Percentiles rank a stretch among this genome's conserved stretches.
Conservation (phyloP, 441 rosid species). For the Hura crepitans region DNA sequence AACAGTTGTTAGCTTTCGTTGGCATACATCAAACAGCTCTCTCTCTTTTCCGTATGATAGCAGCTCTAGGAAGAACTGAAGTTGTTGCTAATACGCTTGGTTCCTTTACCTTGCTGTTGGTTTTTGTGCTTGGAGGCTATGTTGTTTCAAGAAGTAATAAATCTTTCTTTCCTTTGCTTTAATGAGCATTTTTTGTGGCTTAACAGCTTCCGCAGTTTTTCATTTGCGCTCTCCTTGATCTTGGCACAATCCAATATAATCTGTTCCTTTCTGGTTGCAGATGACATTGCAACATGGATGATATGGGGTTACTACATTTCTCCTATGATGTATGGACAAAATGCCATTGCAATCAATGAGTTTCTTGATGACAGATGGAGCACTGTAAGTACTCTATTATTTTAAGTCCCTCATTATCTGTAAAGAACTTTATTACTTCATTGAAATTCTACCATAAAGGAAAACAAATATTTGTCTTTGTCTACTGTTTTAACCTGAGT, state of each 20-base stretch:
- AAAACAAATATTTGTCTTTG: no score
- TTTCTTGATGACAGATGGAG: slow-evolving; percentile 79
- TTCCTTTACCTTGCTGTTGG: slow-evolving; percentile 43
- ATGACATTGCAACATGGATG: slow-evolving; percentile 67
- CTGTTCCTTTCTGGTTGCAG: slow-evolving; percentile 29
- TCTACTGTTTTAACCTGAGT: no score
- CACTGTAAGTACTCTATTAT: slow-evolving; percentile 37
- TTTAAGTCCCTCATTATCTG: no score
- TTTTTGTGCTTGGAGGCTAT: slow-evolving; percentile 65
- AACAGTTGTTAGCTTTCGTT: slow-evolving; percentile 50
- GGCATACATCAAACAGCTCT: slow-evolving; percentile 58
- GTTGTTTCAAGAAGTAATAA: slow-evolving; percentile 48
- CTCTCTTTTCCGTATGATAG: slow-evolving; percentile 56
- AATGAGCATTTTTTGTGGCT: no score
- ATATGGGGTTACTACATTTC: slow-evolving; percentile 75
- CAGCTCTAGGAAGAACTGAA: slow-evolving; percentile 54
- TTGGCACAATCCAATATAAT: no score
- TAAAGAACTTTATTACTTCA: no score
- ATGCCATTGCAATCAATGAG: slow-evolving; percentile 80
- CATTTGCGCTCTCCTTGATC: no score
- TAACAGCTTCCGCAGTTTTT: no score
- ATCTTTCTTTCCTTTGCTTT: not conserved
- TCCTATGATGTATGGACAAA: slow-evolving; percentile 94
- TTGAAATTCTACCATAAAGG: no score
- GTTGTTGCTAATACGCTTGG: slow-evolving; percentile 57